A percentile compares a stretch with the other conserved stretches of the same genome.
Conservation (phyloP, 2,329 filamentous ascomycete genomes). For the Fusarium hostae region DNA sequence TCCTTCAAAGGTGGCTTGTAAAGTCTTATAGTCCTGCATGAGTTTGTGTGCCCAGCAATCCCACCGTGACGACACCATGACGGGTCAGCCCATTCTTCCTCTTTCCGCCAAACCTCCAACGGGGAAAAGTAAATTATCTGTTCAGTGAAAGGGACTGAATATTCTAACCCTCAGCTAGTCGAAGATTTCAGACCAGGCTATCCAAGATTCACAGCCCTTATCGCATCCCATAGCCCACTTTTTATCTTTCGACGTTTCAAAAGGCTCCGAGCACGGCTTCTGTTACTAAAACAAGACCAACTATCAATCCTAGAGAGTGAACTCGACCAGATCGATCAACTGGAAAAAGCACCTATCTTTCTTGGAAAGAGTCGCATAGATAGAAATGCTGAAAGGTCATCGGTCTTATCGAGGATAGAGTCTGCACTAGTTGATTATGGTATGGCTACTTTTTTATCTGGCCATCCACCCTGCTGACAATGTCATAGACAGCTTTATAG, state of each 20-base stretch:
- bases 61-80: background rate
- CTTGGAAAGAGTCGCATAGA: background rate
- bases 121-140: background rate
- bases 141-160: accelerated
- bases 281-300: background rate
- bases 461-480: accelerated
- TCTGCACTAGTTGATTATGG: background rate
- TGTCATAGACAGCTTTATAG: background rate
- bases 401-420: background rate
- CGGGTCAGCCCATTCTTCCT: background rate
- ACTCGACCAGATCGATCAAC: background rate
- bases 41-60: background rate
- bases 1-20: background rate
- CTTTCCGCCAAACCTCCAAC: background rate
- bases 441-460: accelerated
- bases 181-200: constrained; percentile 3
- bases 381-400: background rate
- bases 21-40: background rate
- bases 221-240: background rate
- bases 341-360: background rate
- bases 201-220: background rate
- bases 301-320: background rate
- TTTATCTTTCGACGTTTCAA: background rate
- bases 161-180: background rate
- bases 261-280: background rate